These are phyloP conservation scores for Yarrowia osloensis DNA, from an alignment of 805 yeast species.

Conservation along the genomic window DNA sequence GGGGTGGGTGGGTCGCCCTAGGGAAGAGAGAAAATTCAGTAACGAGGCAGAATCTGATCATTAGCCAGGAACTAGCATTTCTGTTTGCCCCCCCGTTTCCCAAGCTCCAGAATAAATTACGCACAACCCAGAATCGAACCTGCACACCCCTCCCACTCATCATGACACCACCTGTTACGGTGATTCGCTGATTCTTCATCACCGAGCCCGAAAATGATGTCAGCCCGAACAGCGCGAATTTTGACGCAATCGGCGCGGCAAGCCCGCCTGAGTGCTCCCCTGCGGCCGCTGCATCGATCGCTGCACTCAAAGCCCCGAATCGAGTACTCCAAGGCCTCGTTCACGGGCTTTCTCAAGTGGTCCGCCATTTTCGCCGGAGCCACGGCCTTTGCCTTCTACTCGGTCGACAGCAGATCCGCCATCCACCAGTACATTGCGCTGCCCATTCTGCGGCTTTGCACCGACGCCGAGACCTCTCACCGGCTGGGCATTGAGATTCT, in stretches of 20 bases:
- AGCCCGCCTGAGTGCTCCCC: not conserved
- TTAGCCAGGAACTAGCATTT: too few relatives aligned
- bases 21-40: too few relatives aligned
- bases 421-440: slow-evolving; percentile 78
- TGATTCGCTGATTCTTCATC: slow-evolving; percentile 7
- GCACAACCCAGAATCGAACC: not conserved
- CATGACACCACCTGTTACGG: not conserved
- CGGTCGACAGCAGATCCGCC: slow-evolving; percentile 76
- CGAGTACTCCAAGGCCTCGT: slow-evolving; percentile 15
- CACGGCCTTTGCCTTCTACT: slow-evolving; percentile 52
- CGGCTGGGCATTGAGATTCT: slow-evolving; percentile 67
- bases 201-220: not conserved
- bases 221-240: not conserved
- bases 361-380: slow-evolving; percentile 33
- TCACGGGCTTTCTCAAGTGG: slow-evolving; percentile 19
- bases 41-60: too few relatives aligned
- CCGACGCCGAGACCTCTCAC: slow-evolving; percentile 89
- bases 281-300: not conserved
- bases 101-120: too few relatives aligned
- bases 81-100: too few relatives aligned
- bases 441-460: slow-evolving; percentile 67
- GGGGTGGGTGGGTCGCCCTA: too few relatives aligned
- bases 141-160: not conserved
- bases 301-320: not conserved
- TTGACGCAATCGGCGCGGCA: not conserved